phyloP scores from a whole-genome alignment of 2,329 filamentous ascomycete genomes.

The Pyrenochaeta sp. region DNA sequence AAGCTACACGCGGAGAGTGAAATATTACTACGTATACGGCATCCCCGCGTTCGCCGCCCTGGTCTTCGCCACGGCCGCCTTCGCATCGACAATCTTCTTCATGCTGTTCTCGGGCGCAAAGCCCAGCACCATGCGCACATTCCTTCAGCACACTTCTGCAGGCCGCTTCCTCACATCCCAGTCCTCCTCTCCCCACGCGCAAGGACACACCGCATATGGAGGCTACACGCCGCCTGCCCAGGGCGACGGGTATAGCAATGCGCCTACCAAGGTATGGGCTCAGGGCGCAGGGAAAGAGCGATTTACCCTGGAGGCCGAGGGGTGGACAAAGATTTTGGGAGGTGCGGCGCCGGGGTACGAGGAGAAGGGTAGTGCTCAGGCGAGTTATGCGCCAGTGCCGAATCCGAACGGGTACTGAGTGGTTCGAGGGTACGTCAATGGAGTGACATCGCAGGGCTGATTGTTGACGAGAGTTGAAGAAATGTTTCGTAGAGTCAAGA shows the following conservation, averaged over 20 bases:
- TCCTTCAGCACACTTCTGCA: constrained; percentile 16
- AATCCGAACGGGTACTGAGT: constrained; percentile 1
- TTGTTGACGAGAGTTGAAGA: no score
- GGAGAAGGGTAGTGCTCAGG: neutral
- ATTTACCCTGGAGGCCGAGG: constrained; percentile 4
- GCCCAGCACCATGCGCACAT: constrained; percentile 11
- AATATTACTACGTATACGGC: constrained; percentile 45
- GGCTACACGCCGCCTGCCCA: neutral
- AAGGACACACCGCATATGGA: neutral
- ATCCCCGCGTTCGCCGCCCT: constrained; percentile 42
- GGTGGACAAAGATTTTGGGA: constrained; percentile 3
- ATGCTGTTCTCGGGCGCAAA: constrained; percentile 6
- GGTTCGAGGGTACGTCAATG: constrained; percentile 4
- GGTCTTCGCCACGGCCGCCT: constrained; percentile 2
- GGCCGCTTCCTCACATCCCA: constrained; percentile 10
- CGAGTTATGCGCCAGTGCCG: constrained; percentile 4
- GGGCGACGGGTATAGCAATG: neutral
- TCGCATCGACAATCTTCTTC: constrained; percentile 1
- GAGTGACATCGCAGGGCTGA: constrained; percentile 1
- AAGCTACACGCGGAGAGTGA: constrained; percentile 34
- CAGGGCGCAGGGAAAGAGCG: constrained; percentile 1
- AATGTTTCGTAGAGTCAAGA: no score
- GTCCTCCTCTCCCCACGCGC: neutral
- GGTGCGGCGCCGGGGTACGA: neutral
- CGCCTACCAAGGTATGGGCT: constrained; percentile 1